Evolutionary conservation across 371 early-diverging fungal genomes (phyloP), one percentile per base, ranked within the genome.

Genomic region (Mucor ambiguus): DNA sequence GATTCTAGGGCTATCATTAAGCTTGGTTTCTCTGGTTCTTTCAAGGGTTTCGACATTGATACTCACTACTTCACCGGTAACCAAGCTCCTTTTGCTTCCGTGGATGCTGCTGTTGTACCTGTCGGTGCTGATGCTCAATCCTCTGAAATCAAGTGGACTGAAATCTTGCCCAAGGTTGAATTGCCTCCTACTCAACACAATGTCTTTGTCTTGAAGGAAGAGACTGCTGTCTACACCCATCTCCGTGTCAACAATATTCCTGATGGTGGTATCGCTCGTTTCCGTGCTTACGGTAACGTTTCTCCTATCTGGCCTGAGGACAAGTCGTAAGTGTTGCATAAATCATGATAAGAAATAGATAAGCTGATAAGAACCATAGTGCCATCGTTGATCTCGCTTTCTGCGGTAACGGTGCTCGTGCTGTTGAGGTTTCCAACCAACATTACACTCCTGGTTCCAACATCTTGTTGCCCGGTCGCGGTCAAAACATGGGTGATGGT

Each of bases 181-280:
- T 74, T 92, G 18, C 79, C 81, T 12, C 87, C 91, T 43, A 78
- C 77, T 64, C 78, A 87, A 58, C 93, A 89, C 70, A 92, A 94
- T 70, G 85, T 84, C 48, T 88, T 93, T 69, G 80, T 85, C 14
- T 78, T 92, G 66, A 69, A 73, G n/a, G 37, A 75, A 46, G 83
- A 82, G 7, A 78, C 83, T 7, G 68, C 63, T 1, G 73, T 83
- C 29, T 94, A 77, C 67, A 94, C 89, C 54, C 90, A 91, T 70
- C 78, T 96, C 32, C 85, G 94, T 52, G 75, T 96, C 43, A 90
- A 89, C 61, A 92, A 94, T 76, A 92, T 89, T 73, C 97, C 97
- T 6, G 97, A 96, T 75, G 97, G 97, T 44, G 97, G 96, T 59
- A 90, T 96, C 70, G 87, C 88, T 55, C 91, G 96, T 38, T 88